Evolutionary conservation across 768 basidiomycete genomes (phyloP).

Genomic region (Pisolithus sp.): DNA sequence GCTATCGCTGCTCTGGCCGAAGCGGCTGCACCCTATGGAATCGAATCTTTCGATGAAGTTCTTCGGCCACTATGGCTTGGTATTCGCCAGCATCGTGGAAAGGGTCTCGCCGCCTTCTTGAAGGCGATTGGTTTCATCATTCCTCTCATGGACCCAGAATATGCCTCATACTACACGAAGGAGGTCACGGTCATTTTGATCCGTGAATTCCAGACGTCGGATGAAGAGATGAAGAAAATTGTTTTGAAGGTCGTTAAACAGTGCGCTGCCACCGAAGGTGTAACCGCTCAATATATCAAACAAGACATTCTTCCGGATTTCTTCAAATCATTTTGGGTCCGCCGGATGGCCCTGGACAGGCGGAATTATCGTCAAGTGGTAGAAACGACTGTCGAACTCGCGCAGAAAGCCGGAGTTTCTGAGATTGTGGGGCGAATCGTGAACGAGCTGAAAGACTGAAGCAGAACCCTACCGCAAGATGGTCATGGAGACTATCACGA

Average conservation of each 20-base stretch:
- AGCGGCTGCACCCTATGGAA: conserved; percentile 96
- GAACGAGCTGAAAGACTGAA: conserved; percentile 51
- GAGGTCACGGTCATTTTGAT: conserved; percentile 96
- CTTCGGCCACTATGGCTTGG: conserved; percentile 75
- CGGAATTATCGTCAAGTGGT: conserved; percentile 97
- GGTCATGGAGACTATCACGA: conserved; percentile 99
- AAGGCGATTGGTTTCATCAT: conserved; percentile 99
- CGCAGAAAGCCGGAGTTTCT: conserved; percentile 93
- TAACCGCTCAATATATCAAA: conserved; percentile 92
- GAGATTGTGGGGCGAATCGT: conserved; percentile 88
- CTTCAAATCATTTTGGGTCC: conserved; percentile 99
- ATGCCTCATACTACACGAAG: conserved; percentile 98
- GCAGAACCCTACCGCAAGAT: conserved; percentile 90
- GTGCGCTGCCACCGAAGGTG: conserved; percentile 97
- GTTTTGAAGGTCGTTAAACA: conserved; percentile 99
- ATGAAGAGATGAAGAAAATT: conserved; percentile 99
- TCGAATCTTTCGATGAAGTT: conserved; percentile 98
- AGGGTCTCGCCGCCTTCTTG: conserved; percentile 71
- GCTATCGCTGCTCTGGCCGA: conserved; percentile 89
- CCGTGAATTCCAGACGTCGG: conserved; percentile 97
- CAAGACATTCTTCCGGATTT: conserved; percentile 98
- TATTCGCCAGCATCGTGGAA: conserved; percentile 72
- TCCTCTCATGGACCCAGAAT: conserved; percentile 99
- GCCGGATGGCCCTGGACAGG: conserved; percentile 94
- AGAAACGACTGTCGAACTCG: conserved; percentile 97